A percentile compares a stretch with the other conserved stretches of the same genome.
Evolutionary conservation across 2,329 filamentous ascomycete genomes (phyloP).

Genomic region (Neopestalotiopsis sp.): DNA sequence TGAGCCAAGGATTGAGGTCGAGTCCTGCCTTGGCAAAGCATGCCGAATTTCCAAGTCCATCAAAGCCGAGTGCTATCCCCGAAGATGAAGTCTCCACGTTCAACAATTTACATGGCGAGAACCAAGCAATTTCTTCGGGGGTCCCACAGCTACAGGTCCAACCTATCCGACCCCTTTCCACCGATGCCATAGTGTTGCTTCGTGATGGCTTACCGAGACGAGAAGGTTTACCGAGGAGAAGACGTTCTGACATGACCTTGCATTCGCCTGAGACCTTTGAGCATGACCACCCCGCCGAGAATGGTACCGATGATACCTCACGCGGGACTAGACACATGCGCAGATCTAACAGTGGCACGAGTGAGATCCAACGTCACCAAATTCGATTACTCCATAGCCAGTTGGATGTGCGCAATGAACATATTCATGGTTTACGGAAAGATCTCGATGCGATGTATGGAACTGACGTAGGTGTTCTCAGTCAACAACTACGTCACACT

Average conservation of each 20-base stretch:
- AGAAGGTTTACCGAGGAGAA: not conserved
- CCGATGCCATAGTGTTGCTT: conserved; percentile 45
- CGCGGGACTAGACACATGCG: conserved; percentile 4
- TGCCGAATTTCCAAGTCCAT: not conserved
- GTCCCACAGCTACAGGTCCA: conserved; percentile 25
- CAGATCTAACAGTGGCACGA: conserved; percentile 28
- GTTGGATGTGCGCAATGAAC: conserved; percentile 51
- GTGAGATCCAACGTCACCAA: conserved; percentile 50
- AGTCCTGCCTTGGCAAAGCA: not conserved
- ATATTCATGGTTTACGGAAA: conserved; percentile 49
- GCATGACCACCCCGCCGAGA: not conserved
- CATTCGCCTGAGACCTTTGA: not conserved
- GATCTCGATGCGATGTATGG: conserved; percentile 51
- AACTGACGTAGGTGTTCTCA: conserved; percentile 50
- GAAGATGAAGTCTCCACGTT: conserved; percentile 21
- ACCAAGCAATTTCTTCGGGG: conserved; percentile 22
- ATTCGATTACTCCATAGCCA: conserved; percentile 55
- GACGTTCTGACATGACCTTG: not conserved
- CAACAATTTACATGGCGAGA: conserved; percentile 26
- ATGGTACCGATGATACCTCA: not conserved
- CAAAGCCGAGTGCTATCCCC: not conserved
- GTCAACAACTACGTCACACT: conserved; percentile 52
- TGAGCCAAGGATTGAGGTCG: conserved; percentile 11
- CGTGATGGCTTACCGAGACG: conserved; percentile 30
- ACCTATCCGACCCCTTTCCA: conserved; percentile 32